phyloP scores from a whole-genome alignment of 2,329 filamentous ascomycete species.

The Aureobasidium namibiae region DNA sequence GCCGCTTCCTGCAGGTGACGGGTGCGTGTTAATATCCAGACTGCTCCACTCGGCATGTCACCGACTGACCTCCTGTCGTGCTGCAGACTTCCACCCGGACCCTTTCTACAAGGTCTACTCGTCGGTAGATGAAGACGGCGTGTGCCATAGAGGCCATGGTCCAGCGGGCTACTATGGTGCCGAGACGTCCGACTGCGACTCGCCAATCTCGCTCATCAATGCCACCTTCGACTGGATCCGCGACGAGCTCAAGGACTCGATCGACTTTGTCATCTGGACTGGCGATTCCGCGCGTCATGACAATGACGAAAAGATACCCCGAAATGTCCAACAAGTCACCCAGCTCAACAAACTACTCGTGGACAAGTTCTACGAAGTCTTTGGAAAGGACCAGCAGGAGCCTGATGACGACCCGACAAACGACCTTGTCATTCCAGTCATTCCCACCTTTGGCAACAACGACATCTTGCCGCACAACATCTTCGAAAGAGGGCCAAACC shows the following conservation, averaged over 20 bases:
- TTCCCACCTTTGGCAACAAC: conserved; percentile 93
- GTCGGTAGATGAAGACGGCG: conserved; percentile 57
- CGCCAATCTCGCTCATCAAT: conserved; percentile 70
- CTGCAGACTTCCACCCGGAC: conserved; percentile 82
- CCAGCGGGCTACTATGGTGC: conserved; percentile 74
- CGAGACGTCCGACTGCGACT: conserved; percentile 82
- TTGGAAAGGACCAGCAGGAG: conserved; percentile 48
- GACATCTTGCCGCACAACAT: conserved; percentile 97
- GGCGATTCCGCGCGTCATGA: conserved; percentile 33
- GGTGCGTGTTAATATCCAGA: conserved; percentile 44
- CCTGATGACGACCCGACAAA: conserved; percentile 42
- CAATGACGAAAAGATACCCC: conserved; percentile 51
- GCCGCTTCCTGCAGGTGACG: conserved; percentile 81
- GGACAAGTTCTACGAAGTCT: conserved; percentile 66
- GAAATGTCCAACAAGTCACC: conserved; percentile 67
- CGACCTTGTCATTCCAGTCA: conserved; percentile 64
- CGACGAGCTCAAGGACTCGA: conserved; percentile 27
- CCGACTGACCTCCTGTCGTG: conserved; percentile 12
- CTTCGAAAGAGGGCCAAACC: conserved; percentile 74
- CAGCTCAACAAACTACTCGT: conserved; percentile 68
- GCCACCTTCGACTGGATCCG: conserved; percentile 86
- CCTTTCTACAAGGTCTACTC: conserved; percentile 74
- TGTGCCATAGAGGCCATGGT: conserved; percentile 74
- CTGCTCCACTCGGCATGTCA: conserved; percentile 15
- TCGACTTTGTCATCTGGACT: conserved; percentile 34